phyloP scores from a whole-genome alignment of 805 yeast genomes.

The Kodamaea leandrae region DNA sequence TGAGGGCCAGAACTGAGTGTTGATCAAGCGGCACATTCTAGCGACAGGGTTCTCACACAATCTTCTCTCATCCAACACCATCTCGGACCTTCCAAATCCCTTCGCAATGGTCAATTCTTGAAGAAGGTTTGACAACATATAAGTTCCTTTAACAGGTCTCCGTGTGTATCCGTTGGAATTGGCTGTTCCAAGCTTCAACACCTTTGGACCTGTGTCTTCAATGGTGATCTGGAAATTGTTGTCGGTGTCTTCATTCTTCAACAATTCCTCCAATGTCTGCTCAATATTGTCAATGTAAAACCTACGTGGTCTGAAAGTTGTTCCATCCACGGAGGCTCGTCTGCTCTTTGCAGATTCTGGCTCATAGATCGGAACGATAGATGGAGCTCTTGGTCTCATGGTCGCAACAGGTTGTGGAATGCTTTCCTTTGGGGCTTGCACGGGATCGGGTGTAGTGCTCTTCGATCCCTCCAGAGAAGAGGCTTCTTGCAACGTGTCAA shows the following conservation, averaged over 20 bases:
- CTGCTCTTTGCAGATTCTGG: slow-evolving; percentile 15
- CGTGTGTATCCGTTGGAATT: slow-evolving; percentile 79
- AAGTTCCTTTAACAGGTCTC: slow-evolving; percentile 79
- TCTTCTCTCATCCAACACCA: slow-evolving; percentile 78
- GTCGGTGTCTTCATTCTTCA: slow-evolving; percentile 82
- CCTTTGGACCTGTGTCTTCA: slow-evolving; percentile 83
- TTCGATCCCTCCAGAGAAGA: slow-evolving; percentile 4
- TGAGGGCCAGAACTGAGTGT: slow-evolving; percentile 75
- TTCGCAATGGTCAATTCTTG: slow-evolving; percentile 89
- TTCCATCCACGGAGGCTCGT: slow-evolving; percentile 33
- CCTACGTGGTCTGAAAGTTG: slow-evolving; percentile 35
- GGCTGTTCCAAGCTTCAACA: slow-evolving; percentile 75
- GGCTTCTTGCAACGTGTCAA: not conserved
- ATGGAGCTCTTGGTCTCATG: slow-evolving; percentile 17
- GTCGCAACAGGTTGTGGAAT: not conserved
- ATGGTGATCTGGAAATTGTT: slow-evolving; percentile 79
- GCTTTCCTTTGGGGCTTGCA: no score
- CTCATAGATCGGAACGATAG: slow-evolving; percentile 31
- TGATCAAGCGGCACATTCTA: slow-evolving; percentile 68
- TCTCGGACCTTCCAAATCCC: slow-evolving; percentile 71
- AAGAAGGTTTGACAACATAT: slow-evolving; percentile 78
- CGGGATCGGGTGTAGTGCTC: not conserved
- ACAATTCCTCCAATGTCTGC: slow-evolving; percentile 62
- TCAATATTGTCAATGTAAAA: slow-evolving; percentile 77
- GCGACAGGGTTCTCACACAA: slow-evolving; percentile 85